Evolutionary conservation across 139 green algal genomes (phyloP), one percentile per base, ranked within the genome.

Genomic region (Tetradesmus lagerheimii): DNA sequence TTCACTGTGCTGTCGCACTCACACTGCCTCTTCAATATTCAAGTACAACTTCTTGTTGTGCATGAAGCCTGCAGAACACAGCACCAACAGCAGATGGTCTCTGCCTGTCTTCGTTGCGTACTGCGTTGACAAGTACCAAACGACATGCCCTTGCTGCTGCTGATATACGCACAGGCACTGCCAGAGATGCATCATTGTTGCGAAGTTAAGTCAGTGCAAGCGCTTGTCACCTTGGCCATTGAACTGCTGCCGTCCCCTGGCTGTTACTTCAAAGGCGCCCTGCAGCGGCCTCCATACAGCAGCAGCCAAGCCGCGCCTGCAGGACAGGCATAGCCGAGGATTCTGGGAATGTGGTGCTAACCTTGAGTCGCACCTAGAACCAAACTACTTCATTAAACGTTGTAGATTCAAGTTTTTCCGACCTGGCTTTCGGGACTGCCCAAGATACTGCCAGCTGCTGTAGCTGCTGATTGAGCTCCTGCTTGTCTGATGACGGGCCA

Each of bases 361-460:
- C n/a, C n/a, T n/a, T n/a, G n/a, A 23, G 29, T 41, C 29, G 5
- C 71, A 35, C 18, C 3, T 2, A 34, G 34, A 50, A n/a, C 35
- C 20, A 50, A n/a, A n/a, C n/a, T n/a, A n/a, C n/a, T n/a, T 27
- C 75, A 53, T 12, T n/a, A n/a, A 47, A 1, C 34, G 3, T 29
- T 57, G 78, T 37, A 39, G 0, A 37, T 37, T 12, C 27, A 3
- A 1, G 35, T 12, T 31, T 5, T 15, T n/a, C 83, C 66, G 15
- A 88, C 83, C 18, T 67, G 4, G 64, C 83, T 64, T 80, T 88
- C 1, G 83, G 83, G 5, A 43, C 18, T 2, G 83, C 83, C 83
- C 83, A 88, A 15, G 83, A 64, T 14, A 64, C 64, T 64, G 83
- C 83, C 62, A 88, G 83, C 41, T 88, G 83, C 83, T 62, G 38